phyloP scores from a whole-genome alignment of 306 rosid species.

The Malus sieversii region DNA sequence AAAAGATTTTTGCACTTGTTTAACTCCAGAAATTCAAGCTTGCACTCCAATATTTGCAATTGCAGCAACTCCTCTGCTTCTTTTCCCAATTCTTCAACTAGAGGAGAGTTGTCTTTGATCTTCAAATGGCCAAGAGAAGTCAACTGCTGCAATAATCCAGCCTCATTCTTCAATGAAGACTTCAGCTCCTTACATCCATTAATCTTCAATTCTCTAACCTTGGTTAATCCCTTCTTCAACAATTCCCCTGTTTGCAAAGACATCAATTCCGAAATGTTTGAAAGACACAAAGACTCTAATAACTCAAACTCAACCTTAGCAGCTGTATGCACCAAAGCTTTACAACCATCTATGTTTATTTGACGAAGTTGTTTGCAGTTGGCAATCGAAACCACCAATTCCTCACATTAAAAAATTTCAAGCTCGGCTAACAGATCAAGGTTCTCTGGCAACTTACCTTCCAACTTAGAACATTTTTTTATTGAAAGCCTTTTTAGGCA shows the following conservation, averaged over 20 bases:
- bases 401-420: background rate
- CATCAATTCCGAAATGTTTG: too few species aligned
- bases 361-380: background rate
- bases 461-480: background rate
- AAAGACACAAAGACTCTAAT: accelerated
- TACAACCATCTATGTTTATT: background rate
- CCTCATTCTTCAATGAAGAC: too few species aligned
- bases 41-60: background rate
- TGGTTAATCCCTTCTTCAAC: background rate
- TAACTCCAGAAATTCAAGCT: background rate
- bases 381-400: background rate
- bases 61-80: background rate
- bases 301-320: background rate
- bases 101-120: background rate
- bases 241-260: background rate
- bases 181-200: background rate
- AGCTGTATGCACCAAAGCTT: background rate
- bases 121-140: background rate
- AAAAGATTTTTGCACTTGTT: background rate
- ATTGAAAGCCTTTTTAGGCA: background rate
- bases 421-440: background rate
- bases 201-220: background rate
- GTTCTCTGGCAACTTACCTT: background rate
- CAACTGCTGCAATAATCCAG: background rate
- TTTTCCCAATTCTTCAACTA: background rate